phyloP scores from a whole-genome alignment of 108 stramenopile genomes.

The Cyclostephanos invisitatus region DNA sequence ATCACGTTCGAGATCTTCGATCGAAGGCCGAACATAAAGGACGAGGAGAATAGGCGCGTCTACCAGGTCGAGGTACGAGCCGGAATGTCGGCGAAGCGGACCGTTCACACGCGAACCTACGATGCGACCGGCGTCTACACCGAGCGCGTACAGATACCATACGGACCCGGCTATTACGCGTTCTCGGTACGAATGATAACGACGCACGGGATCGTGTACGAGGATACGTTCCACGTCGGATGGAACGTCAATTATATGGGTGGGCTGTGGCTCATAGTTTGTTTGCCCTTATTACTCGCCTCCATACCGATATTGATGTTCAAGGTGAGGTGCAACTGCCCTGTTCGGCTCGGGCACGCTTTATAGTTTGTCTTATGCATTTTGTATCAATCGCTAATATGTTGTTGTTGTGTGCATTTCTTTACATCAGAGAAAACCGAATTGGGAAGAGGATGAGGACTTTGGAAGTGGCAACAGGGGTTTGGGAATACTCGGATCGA shows the following conservation, averaged over 20 bases:
- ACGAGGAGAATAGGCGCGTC: conserved; percentile 59
- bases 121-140: conserved; percentile 69
- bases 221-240: conserved; percentile 78
- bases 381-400: conserved; percentile 20
- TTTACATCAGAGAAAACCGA: conserved; percentile 38
- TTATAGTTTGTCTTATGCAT: too few relatives aligned
- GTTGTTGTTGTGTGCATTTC: conserved; percentile 24
- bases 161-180: conserved; percentile 75
- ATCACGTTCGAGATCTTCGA: conserved; percentile 86
- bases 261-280: conserved; percentile 70
- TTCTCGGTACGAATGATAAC: conserved; percentile 59
- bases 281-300: conserved; percentile 54
- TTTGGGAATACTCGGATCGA: conserved; percentile 57
- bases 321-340: too few relatives aligned
- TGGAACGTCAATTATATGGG: conserved; percentile 85
- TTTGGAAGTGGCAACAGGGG: conserved; percentile 45
- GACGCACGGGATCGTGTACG: conserved; percentile 78
- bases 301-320: conserved; percentile 44
- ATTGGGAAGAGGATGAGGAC: conserved; percentile 72
- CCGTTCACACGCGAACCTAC: conserved; percentile 53
- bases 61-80: conserved; percentile 75
- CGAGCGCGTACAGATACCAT: conserved; percentile 72
- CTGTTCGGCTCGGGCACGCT: too few relatives aligned
- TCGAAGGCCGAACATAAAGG: conserved; percentile 66
- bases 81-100: conserved; percentile 56